Evolutionary conservation across 805 yeast species (phyloP).

Genomic region (Zygoascus ofunaensis): DNA sequence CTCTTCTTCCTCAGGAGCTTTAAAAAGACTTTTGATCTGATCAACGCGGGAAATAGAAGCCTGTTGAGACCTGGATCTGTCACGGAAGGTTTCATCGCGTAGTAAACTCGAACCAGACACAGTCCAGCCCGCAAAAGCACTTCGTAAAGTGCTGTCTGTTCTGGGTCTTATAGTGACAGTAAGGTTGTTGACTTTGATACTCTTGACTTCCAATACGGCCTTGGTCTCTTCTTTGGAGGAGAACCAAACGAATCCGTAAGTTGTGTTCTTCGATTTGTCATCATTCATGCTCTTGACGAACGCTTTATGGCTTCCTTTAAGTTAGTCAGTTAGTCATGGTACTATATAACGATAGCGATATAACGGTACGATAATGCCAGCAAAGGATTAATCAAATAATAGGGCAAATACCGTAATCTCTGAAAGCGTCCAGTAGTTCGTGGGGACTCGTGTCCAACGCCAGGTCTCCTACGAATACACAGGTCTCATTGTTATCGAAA

Average conservation of each 20-base stretch:
- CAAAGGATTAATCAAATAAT: too few relatives aligned
- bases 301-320: background rate
- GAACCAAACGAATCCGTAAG: background rate
- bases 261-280: background rate
- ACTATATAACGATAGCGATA: too few relatives aligned
- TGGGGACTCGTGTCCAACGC: too few relatives aligned
- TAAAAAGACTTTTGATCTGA: background rate
- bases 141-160: too few relatives aligned
- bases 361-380: too few relatives aligned
- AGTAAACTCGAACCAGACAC: background rate
- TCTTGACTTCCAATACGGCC: background rate
- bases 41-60: background rate
- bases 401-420: too few relatives aligned
- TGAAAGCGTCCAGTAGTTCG: too few relatives aligned
- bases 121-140: too few relatives aligned
- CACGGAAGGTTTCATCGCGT: background rate
- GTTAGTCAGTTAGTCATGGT: background rate
- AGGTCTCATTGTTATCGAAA: too few relatives aligned
- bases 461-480: too few relatives aligned
- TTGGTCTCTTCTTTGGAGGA: background rate
- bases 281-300: background rate
- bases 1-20: background rate
- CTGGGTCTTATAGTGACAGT: background rate
- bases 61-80: background rate
- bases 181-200: background rate